Conservation (phyloP, 2,329 filamentous ascomycete species). For the Calonectria fujianensis region DNA sequence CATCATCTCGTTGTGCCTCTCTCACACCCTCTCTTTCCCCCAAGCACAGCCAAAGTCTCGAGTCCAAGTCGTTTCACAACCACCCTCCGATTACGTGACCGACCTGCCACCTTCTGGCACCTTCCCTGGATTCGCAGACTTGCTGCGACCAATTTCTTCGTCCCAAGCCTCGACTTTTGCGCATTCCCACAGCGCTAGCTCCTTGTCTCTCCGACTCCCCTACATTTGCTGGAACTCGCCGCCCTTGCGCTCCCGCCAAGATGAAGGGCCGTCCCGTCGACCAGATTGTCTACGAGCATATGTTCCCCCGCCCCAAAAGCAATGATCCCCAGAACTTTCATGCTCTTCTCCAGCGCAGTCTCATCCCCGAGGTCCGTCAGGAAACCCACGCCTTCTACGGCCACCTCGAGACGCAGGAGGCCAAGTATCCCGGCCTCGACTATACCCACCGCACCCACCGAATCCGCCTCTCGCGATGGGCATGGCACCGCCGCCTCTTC, state of each 20-base stretch:
- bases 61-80: constrained; percentile 37
- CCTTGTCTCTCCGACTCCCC: background rate
- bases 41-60: constrained; percentile 13
- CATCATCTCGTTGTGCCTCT: constrained; percentile 28
- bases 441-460: constrained; percentile 84
- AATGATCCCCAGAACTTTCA: constrained; percentile 84
- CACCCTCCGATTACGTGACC: constrained; percentile 48
- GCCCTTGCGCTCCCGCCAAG: constrained; percentile 50
- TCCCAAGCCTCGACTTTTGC: constrained; percentile 9
- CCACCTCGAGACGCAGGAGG: constrained; percentile 85
- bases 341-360: constrained; percentile 79
- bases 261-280: constrained; percentile 85
- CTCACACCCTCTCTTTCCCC: constrained; percentile 6
- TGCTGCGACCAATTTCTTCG: constrained; percentile 23
- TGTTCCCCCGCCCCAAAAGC: constrained; percentile 81
- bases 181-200: background rate
- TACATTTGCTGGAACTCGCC: constrained; percentile 6
- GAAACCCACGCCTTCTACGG: constrained; percentile 88
- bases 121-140: constrained; percentile 32
- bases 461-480: constrained; percentile 85
- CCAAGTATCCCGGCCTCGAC: constrained; percentile 88
- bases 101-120: constrained; percentile 34
- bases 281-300: constrained; percentile 82
- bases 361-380: constrained; percentile 86
- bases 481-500: constrained; percentile 85